Evolutionary conservation across 257 asterid species (phyloP).

Genomic region (Salvia hispanica): DNA sequence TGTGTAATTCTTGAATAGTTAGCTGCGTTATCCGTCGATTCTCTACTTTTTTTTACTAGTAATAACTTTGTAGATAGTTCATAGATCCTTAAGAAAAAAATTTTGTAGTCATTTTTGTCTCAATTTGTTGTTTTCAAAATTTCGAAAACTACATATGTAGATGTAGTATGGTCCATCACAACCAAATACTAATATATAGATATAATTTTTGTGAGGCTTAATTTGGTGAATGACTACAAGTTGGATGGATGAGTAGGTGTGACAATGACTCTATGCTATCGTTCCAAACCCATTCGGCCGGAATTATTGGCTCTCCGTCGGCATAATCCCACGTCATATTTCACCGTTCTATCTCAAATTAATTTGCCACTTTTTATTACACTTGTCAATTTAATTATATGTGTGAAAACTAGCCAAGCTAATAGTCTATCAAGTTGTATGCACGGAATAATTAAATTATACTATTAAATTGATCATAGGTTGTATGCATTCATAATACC

Average conservation of each 20-base stretch:
- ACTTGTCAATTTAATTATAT: too few relatives aligned
- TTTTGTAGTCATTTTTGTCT: background rate
- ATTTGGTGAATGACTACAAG: background rate
- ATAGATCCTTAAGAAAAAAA: background rate
- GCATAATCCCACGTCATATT: slow-evolving; percentile 3
- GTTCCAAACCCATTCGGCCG: slow-evolving; percentile 43
- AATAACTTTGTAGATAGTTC: background rate
- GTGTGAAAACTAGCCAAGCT: too few relatives aligned
- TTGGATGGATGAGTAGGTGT: background rate
- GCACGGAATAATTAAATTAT: slow-evolving; percentile 9
- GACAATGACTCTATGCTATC: slow-evolving; percentile 26
- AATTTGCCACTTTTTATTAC: too few relatives aligned
- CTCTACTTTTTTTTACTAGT: too few relatives aligned
- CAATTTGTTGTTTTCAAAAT: background rate
- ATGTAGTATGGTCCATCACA: slow-evolving; percentile 25
- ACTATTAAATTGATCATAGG: too few relatives aligned
- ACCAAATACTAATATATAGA: slow-evolving; percentile 8
- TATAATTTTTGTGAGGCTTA: background rate
- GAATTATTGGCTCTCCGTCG: slow-evolving; percentile 38
- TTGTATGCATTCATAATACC: too few relatives aligned
- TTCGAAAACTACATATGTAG: background rate
- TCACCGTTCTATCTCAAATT: background rate
- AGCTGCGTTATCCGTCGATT: too few relatives aligned
- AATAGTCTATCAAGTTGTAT: slow-evolving; percentile 6
- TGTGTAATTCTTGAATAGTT: background rate